Conservation (phyloP, 139 green algal genomes). For the Chlorella sorokiniana region DNA sequence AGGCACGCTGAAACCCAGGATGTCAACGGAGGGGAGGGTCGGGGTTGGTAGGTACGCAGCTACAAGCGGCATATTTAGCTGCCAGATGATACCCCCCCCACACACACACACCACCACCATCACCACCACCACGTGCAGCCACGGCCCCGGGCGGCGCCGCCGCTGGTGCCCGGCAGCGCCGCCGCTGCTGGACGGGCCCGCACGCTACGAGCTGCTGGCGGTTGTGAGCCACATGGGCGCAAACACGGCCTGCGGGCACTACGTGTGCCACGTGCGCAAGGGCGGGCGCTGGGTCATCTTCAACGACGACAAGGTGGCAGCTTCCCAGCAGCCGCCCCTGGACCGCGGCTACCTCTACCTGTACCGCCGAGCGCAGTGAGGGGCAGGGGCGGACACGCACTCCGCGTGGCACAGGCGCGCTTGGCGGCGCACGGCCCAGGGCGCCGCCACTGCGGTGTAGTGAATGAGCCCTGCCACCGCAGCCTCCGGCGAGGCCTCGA, state of each 20-base stretch:
- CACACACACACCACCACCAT: neutral
- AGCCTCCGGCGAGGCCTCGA: too few species aligned
- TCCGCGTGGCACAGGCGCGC: too few species aligned
- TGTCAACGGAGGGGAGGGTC: too few species aligned
- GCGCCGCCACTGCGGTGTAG: too few species aligned
- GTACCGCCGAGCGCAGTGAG: constrained; percentile 50
- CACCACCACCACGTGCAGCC: neutral
- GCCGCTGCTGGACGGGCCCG: constrained; percentile 31
- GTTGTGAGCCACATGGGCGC: constrained; percentile 95
- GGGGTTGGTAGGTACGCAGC: too few species aligned
- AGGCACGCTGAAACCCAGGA: too few species aligned
- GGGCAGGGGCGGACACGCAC: too few species aligned
- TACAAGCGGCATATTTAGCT: neutral
- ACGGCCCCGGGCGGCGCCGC: neutral
- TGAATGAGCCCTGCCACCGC: too few species aligned
- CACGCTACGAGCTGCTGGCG: constrained; percentile 85
- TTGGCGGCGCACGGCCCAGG: too few species aligned
- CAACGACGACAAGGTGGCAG: constrained; percentile 98
- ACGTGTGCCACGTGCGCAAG: constrained; percentile 88
- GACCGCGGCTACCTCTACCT: constrained; percentile 97
- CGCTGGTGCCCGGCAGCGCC: neutral
- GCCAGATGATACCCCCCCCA: neutral
- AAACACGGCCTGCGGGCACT: constrained; percentile 94
- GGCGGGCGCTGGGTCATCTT: constrained; percentile 89
- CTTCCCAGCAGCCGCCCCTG: constrained; percentile 75